Evolutionary conservation across 495 filamentous ascomycete species (phyloP).

Genomic region (Penicillium coffeae): DNA sequence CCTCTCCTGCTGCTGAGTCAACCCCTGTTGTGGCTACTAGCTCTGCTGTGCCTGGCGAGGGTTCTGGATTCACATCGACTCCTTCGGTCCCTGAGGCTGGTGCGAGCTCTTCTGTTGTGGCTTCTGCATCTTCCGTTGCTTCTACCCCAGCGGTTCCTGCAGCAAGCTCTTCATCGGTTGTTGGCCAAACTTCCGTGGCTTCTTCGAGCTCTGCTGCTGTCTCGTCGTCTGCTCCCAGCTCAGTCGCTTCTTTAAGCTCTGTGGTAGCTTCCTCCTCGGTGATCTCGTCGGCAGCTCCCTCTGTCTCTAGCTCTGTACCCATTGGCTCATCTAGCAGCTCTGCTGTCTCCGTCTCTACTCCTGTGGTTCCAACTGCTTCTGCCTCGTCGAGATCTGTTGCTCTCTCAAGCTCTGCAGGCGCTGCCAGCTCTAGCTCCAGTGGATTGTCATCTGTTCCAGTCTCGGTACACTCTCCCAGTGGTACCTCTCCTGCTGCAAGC

Average conservation of each 20-base stretch:
- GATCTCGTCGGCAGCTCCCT: background rate
- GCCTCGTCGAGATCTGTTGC: background rate
- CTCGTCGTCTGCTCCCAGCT: too few relatives aligned
- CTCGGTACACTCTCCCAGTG: background rate
- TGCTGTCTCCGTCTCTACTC: background rate
- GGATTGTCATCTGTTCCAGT: background rate
- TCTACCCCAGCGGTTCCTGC: too few relatives aligned
- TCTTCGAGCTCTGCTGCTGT: background rate
- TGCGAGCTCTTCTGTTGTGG: too few relatives aligned
- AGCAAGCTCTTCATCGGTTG: too few relatives aligned
- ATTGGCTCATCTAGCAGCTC: background rate
- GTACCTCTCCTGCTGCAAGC: background rate
- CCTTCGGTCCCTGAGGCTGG: too few relatives aligned
- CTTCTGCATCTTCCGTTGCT: background rate
- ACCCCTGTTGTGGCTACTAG: background rate
- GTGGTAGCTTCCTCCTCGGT: too few relatives aligned
- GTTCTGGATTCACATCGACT: too few relatives aligned
- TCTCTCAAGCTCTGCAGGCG: background rate
- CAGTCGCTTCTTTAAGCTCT: background rate
- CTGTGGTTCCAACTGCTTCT: constrained; percentile 2
- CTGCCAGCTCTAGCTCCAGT: background rate
- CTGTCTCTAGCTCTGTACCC: background rate
- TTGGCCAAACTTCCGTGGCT: background rate
- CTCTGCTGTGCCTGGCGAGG: too few relatives aligned
- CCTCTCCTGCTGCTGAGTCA: constrained; percentile 2